phyloP scores from a whole-genome alignment of 495 filamentous ascomycete genomes.

The Friedmanniomyces endolithicus region DNA sequence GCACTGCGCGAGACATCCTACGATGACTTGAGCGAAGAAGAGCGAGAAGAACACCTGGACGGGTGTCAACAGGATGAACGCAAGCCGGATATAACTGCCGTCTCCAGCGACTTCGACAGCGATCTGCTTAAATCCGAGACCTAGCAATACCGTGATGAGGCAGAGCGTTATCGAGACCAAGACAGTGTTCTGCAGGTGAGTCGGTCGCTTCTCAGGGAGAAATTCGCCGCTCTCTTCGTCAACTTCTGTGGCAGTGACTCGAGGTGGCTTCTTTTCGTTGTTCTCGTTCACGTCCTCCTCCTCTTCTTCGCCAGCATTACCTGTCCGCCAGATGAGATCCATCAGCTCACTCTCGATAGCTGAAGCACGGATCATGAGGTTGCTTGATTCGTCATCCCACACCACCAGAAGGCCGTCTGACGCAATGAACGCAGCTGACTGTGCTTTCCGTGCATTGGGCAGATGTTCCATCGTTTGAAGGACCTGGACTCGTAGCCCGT shows the following conservation, averaged over 20 bases:
- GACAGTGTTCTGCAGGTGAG: constrained; percentile 54
- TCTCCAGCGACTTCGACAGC: constrained; percentile 57
- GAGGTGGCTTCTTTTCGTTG: constrained; percentile 34
- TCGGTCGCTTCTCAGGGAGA: constrained; percentile 49
- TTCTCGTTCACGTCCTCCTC: constrained; percentile 28
- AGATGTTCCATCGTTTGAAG: constrained; percentile 57
- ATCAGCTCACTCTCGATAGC: constrained; percentile 61
- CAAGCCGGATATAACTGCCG: constrained; percentile 45
- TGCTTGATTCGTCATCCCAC: constrained; percentile 64
- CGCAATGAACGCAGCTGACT: constrained; percentile 66
- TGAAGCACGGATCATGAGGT: constrained; percentile 52
- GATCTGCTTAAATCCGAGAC: constrained; percentile 53
- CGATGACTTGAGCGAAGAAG: constrained; percentile 41
- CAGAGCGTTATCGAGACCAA: constrained; percentile 52
- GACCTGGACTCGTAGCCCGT: constrained; percentile 62
- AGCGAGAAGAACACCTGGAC: constrained; percentile 70
- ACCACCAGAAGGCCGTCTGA: constrained; percentile 55
- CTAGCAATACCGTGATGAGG: constrained; percentile 49
- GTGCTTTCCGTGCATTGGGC: constrained; percentile 53
- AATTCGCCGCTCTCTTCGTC: constrained; percentile 59
- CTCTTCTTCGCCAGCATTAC: constrained; percentile 40
- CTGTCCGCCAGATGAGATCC: constrained; percentile 39
- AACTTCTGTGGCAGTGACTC: constrained; percentile 36
- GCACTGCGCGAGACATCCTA: constrained; percentile 61
- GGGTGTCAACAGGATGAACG: constrained; percentile 49